Percentiles rank a stretch among this genome's conserved stretches.
phyloP scores from a whole-genome alignment of 1,284 basidiomycete genomes.

The Paramarasmius palmivorus region DNA sequence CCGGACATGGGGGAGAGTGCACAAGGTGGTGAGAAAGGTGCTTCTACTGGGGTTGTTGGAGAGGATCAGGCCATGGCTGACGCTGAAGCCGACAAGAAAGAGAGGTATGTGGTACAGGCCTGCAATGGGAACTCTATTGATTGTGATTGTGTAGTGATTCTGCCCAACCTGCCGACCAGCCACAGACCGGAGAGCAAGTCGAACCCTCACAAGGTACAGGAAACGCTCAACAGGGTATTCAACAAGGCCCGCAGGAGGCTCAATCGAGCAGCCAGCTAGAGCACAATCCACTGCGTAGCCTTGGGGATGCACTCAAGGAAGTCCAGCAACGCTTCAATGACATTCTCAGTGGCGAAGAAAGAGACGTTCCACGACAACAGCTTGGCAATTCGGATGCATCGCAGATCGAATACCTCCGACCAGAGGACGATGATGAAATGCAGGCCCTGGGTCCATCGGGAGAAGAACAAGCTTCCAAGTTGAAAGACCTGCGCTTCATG shows the following conservation, averaged over 20 bases:
- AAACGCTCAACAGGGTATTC: conserved; percentile 39
- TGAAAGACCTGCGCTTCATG: conserved; percentile 78
- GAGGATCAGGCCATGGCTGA: conserved; percentile 22
- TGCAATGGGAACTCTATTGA: not conserved
- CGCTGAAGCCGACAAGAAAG: conserved; percentile 14
- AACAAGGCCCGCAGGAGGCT: conserved; percentile 45
- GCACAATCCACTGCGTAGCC: conserved; percentile 73
- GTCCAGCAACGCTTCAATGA: conserved; percentile 85
- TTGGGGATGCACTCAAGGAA: conserved; percentile 87
- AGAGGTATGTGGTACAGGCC: conserved; percentile 28
- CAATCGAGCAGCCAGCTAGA: conserved; percentile 38
- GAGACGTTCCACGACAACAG: conserved; percentile 30
- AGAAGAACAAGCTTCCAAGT: conserved; percentile 80
- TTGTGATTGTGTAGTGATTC: conserved; percentile 6
- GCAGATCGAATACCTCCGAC: conserved; percentile 83
- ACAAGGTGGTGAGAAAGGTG: conserved; percentile 32
- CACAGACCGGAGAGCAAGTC: conserved; percentile 23
- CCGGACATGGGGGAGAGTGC: conserved; percentile 29
- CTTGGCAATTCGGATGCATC: conserved; percentile 39
- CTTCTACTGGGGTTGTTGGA: conserved; percentile 28
- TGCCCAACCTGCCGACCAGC: conserved; percentile 22
- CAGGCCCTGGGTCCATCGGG: conserved; percentile 90
- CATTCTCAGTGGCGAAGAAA: conserved; percentile 63
- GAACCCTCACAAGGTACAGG: conserved; percentile 33
- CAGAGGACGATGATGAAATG: conserved; percentile 75